A percentile compares a stretch with the other conserved stretches of the same genome.
phyloP scores from a whole-genome alignment of 176 grass and related monocot species.

The Hyparrhenia diplandra region DNA sequence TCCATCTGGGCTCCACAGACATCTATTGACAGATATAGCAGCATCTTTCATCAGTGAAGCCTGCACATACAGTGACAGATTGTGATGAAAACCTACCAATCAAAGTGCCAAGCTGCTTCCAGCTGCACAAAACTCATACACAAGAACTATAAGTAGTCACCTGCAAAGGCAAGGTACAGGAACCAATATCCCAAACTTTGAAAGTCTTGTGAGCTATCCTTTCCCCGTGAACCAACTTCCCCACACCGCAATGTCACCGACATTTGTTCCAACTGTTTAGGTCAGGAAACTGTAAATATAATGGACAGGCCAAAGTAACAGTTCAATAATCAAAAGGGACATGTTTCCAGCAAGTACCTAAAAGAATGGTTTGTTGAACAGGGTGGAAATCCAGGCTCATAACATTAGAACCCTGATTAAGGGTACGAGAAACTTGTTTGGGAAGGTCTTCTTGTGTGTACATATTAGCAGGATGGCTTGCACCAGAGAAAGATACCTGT shows the following conservation, averaged over 20 bases:
- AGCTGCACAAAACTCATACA: slow-evolving; percentile 19
- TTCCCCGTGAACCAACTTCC: slow-evolving; percentile 96
- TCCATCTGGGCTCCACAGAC: slow-evolving; percentile 97
- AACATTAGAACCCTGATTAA: slow-evolving; percentile 96
- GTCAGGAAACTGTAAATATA: slow-evolving; percentile 30
- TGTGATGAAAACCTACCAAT: slow-evolving; percentile 17
- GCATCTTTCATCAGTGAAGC: slow-evolving; percentile 97
- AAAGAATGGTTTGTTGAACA: slow-evolving; percentile 92
- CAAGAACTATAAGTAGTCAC: slow-evolving; percentile 35
- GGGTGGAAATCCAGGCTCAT: slow-evolving; percentile 99
- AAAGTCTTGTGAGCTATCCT: slow-evolving; percentile 91
- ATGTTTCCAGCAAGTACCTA: slow-evolving; percentile 48
- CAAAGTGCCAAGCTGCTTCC: neutral
- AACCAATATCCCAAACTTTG: slow-evolving; percentile 94
- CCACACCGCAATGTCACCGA: slow-evolving; percentile 97
- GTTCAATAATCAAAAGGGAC: slow-evolving; percentile 6
- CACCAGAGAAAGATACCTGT: slow-evolving; percentile 93
- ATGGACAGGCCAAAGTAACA: slow-evolving; percentile 4
- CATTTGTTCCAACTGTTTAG: slow-evolving; percentile 95
- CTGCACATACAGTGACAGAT: slow-evolving; percentile 38
- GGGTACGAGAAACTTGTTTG: slow-evolving; percentile 71
- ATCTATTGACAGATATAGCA: slow-evolving; percentile 95
- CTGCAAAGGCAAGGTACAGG: slow-evolving; percentile 84
- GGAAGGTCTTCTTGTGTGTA: slow-evolving; percentile 99
- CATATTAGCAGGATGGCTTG: slow-evolving; percentile 69